Evolutionary conservation across 805 yeast species (phyloP), one percentile per base, ranked within the genome.

Genomic region (Wickerhamiella azymoides): DNA sequence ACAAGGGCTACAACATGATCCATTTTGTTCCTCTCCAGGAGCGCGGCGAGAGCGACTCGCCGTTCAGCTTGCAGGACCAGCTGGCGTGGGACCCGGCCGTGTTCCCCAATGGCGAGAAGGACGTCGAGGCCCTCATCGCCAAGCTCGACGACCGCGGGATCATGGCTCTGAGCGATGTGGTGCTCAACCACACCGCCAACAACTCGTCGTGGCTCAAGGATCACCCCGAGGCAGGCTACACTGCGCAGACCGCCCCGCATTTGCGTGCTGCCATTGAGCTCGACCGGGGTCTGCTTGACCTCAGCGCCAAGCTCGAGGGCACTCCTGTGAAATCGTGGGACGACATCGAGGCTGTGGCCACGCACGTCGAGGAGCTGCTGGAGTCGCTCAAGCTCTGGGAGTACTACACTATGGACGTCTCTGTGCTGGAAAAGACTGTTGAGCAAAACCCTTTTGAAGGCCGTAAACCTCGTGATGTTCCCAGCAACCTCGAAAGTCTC

Each of bases 21-120:
- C 98, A 89, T 66, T 89, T 89, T 61, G 88, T 96, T 5, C 98
- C 98, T 0, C 68, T 89, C 54, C 96, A 89, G 63, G 66, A 78
- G 51, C 71, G 97, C 47, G 98, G 98, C 28, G 80, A 72, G 50
- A 83, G 95, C 1, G 74, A 88, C 61, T 88, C 96, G 6, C 98
- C 98, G 0, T 89, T 88, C 59, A 84, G 96, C 3, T 84, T 89
- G 45, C 79, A 66, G 55, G 96, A 89, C 60, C 97, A 92, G 63
- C 70, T 85, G 49, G 62, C 57, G 21, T 88, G 81, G 63, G 97
- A 89, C 58, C 75, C 80, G 0, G 60, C 54, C 0, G 61, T 77
- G 19, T 89, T 92, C 59, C 65, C 68, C 26, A 59, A 69, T 43
- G 70, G 71, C 40, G 69, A 68, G 21, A 62, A 66, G 0, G 79